These are phyloP conservation scores for Nitzschia sp. DNA, from an alignment of 108 stramenopile species.

Conservation along the genomic window DNA sequence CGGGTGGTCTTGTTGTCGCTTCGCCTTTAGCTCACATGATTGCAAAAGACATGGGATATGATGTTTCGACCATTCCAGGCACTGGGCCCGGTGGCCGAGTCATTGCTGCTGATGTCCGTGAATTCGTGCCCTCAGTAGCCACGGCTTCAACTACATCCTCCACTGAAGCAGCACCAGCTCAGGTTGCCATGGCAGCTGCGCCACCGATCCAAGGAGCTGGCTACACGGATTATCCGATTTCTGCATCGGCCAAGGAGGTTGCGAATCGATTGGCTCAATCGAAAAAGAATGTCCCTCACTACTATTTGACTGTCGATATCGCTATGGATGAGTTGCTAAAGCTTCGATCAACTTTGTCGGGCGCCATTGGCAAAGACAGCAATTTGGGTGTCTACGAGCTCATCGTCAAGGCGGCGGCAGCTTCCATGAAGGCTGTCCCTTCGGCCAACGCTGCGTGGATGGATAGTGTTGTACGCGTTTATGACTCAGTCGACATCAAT, in stretches of 20 bases:
- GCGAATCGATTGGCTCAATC: constrained; percentile 94
- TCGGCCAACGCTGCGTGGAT: constrained; percentile 85
- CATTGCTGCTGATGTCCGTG: constrained; percentile 92
- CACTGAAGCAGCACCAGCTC: constrained; percentile 44
- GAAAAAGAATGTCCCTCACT: constrained; percentile 96
- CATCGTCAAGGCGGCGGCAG: constrained; percentile 94
- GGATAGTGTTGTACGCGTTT: constrained; percentile 54
- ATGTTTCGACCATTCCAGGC: constrained; percentile 72
- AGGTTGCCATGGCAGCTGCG: constrained; percentile 43
- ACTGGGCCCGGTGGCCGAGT: constrained; percentile 96
- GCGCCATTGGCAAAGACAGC: constrained; percentile 57
- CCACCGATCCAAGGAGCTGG: constrained; percentile 37
- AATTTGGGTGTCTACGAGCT: constrained; percentile 97
- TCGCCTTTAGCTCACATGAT: constrained; percentile 90
- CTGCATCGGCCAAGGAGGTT: constrained; percentile 92
- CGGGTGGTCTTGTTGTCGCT: constrained; percentile 82
- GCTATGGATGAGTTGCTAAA: constrained; percentile 84
- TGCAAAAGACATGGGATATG: constrained; percentile 81
- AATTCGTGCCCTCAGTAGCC: constrained; percentile 57
- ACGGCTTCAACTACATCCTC: constrained; percentile 20
- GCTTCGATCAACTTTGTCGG: constrained; percentile 78
- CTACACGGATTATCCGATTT: constrained; percentile 50
- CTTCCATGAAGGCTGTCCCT: constrained; percentile 96
- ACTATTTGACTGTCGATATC: constrained; percentile 91
- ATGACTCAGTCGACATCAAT: constrained; percentile 89